These are phyloP conservation scores for Lactarius sp. DNA, from an alignment of 768 basidiomycete species.

Conservation along the genomic window DNA sequence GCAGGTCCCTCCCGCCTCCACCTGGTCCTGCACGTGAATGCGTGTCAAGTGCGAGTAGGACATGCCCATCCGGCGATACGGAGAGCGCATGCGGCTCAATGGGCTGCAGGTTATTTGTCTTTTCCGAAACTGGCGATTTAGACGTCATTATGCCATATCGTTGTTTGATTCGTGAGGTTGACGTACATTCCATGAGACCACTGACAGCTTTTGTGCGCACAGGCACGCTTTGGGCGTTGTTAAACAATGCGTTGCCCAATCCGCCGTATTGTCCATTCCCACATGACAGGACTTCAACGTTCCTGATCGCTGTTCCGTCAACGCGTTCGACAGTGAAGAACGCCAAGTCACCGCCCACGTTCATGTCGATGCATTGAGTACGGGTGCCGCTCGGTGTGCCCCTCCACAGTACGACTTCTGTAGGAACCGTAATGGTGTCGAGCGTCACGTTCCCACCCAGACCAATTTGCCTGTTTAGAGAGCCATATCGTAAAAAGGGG, in stretches of 20 bases:
- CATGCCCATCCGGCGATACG: conserved; percentile 71
- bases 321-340: conserved; percentile 68
- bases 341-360: conserved; percentile 71
- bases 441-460: conserved; percentile 59
- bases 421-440: conserved; percentile 72
- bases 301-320: conserved; percentile 33
- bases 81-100: conserved; percentile 59
- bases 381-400: conserved; percentile 44
- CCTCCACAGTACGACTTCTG: conserved; percentile 74
- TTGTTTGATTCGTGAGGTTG: not conserved
- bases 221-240: conserved; percentile 65
- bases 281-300: conserved; percentile 61
- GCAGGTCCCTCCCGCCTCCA: conserved; percentile 55
- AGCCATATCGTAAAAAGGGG: conserved; percentile 4
- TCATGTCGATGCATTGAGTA: conserved; percentile 59
- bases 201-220: conserved; percentile 73
- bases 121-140: conserved; percentile 56
- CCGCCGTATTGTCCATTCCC: conserved; percentile 85
- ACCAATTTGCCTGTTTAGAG: conserved; percentile 64
- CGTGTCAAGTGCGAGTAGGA: conserved; percentile 69
- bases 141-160: conserved; percentile 3
- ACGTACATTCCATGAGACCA: conserved; percentile 81
- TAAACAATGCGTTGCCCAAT: conserved; percentile 61
- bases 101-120: conserved; percentile 51
- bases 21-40: conserved; percentile 43